phyloP scores from a whole-genome alignment of 768 basidiomycete species.

The Suillus variegatus region DNA sequence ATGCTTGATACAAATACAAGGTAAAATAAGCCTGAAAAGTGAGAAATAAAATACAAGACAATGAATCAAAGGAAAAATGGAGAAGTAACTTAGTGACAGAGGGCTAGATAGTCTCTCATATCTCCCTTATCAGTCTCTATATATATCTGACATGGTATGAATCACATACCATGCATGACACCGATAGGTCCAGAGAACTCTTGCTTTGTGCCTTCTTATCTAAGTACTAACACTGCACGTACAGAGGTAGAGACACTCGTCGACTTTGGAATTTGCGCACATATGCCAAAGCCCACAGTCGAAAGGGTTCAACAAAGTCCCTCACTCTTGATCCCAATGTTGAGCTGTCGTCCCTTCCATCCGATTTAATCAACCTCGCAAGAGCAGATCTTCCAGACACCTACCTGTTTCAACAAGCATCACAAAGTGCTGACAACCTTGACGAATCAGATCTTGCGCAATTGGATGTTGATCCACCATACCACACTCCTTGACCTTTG shows the following conservation, averaged over 20 bases:
- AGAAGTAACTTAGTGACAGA: no score
- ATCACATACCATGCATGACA: no score
- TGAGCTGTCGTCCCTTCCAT: neutral
- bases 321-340: neutral
- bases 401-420: constrained; percentile 7
- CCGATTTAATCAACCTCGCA: neutral
- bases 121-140: no score
- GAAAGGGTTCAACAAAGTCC: neutral
- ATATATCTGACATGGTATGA: no score
- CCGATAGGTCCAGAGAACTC: neutral
- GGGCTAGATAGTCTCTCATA: no score
- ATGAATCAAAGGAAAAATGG: no score
- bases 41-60: no score
- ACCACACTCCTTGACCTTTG: neutral
- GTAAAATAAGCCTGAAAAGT: no score
- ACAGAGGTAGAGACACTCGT: neutral
- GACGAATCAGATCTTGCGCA: constrained; percentile 3
- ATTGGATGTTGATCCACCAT: constrained; percentile 9
- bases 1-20: no score
- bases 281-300: neutral
- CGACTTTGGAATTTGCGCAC: neutral
- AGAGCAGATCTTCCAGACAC: constrained; percentile 5
- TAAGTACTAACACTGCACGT: neutral
- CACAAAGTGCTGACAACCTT: constrained; percentile 3
- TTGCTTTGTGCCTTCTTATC: neutral